phyloP scores from a whole-genome alignment of 257 asterid genomes.

The Buddleja alternifolia region DNA sequence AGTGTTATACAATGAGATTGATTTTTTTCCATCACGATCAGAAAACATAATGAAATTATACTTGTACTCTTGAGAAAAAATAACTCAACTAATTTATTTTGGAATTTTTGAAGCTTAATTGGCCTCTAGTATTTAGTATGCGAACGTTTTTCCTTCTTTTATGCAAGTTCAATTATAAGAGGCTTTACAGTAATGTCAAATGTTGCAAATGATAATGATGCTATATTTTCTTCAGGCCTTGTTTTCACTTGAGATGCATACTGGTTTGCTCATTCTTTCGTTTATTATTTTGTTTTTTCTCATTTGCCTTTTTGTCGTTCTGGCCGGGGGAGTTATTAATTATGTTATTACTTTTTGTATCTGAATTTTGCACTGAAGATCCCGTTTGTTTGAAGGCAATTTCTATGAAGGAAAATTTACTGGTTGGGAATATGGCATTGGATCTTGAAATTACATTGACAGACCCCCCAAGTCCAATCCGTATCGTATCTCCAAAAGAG shows the following conservation, averaged over 20 bases:
- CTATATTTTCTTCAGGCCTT: slow-evolving; percentile 1
- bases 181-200: not conserved
- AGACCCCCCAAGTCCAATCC: slow-evolving; percentile 49
- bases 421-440: slow-evolving; percentile 70
- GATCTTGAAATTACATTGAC: slow-evolving; percentile 55
- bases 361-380: slow-evolving; percentile 13
- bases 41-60: not conserved
- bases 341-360: not conserved
- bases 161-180: not conserved
- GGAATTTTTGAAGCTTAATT: slow-evolving; percentile 11
- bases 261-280: not conserved
- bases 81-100: not conserved
- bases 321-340: not conserved
- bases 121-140: not conserved
- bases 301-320: not conserved
- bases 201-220: slow-evolving; percentile 9
- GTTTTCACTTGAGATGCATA: not conserved
- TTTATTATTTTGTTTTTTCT: not conserved
- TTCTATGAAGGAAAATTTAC: slow-evolving; percentile 71
- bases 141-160: not conserved
- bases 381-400: slow-evolving; percentile 62
- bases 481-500: slow-evolving; percentile 67
- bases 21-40: not conserved
- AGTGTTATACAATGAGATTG: not conserved
- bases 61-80: not conserved